Percentiles rank a stretch among this genome's conserved stretches.
Conservation (phyloP, 768 basidiomycete genomes). For the Collybiopsis confluens region DNA sequence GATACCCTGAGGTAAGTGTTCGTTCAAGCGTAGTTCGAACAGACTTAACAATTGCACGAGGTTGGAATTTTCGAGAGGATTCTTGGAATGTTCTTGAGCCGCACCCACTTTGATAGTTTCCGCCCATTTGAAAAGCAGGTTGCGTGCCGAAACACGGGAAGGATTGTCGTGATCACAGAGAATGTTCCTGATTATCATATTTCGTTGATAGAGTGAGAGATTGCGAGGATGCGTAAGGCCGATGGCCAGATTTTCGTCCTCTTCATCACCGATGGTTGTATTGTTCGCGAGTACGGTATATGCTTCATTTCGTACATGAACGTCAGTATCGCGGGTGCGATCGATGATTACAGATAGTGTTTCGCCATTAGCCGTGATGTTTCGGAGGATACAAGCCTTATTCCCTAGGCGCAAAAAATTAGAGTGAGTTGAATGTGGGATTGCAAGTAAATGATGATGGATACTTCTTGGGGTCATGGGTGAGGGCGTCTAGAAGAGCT, state of each 20-base stretch:
- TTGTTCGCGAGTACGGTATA: constrained; percentile 54
- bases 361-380: too few species aligned
- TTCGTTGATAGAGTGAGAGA: constrained; percentile 68
- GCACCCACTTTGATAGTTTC: constrained; percentile 40
- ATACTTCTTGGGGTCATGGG: constrained; percentile 73
- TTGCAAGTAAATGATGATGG: constrained; percentile 24
- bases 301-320: constrained; percentile 66
- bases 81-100: constrained; percentile 25
- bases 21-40: constrained; percentile 54
- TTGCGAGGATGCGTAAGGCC: constrained; percentile 59
- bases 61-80: constrained; percentile 17
- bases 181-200: constrained; percentile 75
- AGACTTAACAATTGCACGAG: constrained; percentile 48
- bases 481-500: constrained; percentile 63
- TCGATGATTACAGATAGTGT: constrained; percentile 63
- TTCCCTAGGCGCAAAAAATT: constrained; percentile 46
- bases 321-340: constrained; percentile 78
- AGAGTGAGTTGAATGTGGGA: not conserved
- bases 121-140: constrained; percentile 74
- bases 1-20: constrained; percentile 69
- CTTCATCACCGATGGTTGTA: constrained; percentile 16
- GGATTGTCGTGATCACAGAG: constrained; percentile 78
- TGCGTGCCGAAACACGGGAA: constrained; percentile 71
- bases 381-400: constrained; percentile 68
- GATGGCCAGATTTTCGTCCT: constrained; percentile 24